Evolutionary conservation across 2,329 filamentous ascomycete genomes (phyloP).

Genomic region (Fusarium ambrosium): DNA sequence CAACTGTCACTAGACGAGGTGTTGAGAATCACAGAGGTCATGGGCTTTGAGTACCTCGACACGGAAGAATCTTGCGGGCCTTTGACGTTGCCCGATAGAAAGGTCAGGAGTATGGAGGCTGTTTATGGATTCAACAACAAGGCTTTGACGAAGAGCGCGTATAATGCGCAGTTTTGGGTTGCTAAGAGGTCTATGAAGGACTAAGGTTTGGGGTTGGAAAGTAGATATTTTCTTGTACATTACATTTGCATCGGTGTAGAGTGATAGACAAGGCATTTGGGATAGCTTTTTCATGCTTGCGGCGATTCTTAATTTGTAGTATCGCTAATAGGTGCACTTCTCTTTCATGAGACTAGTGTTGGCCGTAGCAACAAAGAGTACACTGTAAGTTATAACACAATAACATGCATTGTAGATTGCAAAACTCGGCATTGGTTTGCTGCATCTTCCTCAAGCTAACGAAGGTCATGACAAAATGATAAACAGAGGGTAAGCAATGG

Average conservation of each 20-base stretch:
- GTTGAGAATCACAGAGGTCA: constrained; percentile 58
- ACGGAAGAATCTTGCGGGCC: constrained; percentile 57
- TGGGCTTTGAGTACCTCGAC: constrained; percentile 67
- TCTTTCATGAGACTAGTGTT: no score
- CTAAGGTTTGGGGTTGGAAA: not conserved
- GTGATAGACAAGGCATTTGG: not conserved
- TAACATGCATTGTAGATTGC: no score
- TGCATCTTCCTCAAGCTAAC: not conserved
- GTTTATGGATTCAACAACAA: constrained; percentile 66
- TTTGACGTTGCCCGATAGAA: constrained; percentile 57
- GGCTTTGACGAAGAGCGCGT: constrained; percentile 66
- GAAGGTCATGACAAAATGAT: not conserved
- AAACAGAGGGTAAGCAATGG: not conserved
- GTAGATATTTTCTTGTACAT: not conserved
- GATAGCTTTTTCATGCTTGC: no score
- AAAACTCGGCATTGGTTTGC: not conserved
- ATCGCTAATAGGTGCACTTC: no score
- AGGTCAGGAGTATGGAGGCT: constrained; percentile 61
- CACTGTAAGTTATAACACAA: no score
- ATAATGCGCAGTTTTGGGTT: constrained; percentile 68
- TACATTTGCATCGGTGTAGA: not conserved
- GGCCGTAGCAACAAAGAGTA: no score
- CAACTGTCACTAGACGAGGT: constrained; percentile 69
- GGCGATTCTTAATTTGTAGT: no score
- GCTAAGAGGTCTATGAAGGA: constrained; percentile 48